A percentile compares a stretch with the other conserved stretches of the same genome.
These are phyloP conservation scores for Monosporascus sp. DNA, from an alignment of 2,329 filamentous ascomycete species.

Conservation along the genomic window DNA sequence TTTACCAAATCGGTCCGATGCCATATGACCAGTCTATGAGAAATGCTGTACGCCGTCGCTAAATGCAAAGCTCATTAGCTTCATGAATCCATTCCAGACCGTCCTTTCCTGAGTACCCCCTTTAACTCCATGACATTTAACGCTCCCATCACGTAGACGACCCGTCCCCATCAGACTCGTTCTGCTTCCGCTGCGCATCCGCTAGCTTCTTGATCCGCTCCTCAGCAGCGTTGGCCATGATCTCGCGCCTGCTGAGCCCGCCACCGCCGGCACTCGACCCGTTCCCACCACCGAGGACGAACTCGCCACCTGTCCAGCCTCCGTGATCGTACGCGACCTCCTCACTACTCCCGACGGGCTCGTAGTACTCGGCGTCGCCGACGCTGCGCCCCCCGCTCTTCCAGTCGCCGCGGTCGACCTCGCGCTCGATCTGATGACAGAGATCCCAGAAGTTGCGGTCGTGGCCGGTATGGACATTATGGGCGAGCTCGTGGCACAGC, in stretches of 20 bases:
- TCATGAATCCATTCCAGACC: too few species aligned
- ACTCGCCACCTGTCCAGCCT: conserved; percentile 75
- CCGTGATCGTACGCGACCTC: conserved; percentile 61
- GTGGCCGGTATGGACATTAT: conserved; percentile 83
- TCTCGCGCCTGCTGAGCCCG: conserved; percentile 64
- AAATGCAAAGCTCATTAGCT: too few species aligned
- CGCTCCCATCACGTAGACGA: background rate
- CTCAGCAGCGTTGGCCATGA: conserved; percentile 69
- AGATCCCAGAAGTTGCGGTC: conserved; percentile 87
- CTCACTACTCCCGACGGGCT: conserved; percentile 42
- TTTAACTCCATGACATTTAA: too few species aligned
- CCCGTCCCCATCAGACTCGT: background rate
- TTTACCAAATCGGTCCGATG: too few species aligned
- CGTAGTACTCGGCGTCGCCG: conserved; percentile 57
- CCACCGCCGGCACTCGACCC: conserved; percentile 22
- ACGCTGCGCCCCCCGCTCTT: conserved; percentile 62
- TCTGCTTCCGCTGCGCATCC: background rate
- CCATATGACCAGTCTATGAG: too few species aligned
- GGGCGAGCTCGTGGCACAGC: conserved; percentile 89
- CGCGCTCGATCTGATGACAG: conserved; percentile 78
- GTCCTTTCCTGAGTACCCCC: too few species aligned
- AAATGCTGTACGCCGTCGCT: too few species aligned
- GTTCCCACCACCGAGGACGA: conserved; percentile 58
- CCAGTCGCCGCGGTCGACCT: conserved; percentile 80
- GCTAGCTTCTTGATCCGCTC: conserved; percentile 49